Base-by-base conservation (phyloP, 495 filamentous ascomycete species). In the Penicillium alfredii region DNA sequence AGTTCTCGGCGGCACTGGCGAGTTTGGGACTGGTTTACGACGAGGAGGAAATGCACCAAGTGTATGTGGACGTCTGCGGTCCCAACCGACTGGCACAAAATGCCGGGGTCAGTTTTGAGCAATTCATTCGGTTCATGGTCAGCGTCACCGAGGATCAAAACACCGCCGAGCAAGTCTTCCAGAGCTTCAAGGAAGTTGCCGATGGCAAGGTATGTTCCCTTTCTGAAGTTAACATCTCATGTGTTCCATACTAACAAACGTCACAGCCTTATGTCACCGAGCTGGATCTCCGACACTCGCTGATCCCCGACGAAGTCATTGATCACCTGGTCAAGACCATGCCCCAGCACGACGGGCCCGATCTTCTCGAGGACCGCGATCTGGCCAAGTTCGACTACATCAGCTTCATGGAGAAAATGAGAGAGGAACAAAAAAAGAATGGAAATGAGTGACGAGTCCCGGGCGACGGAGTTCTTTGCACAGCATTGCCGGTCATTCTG, bases 61-160 rank as follows among this genome's bases (percentile, higher is more conserved):
- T 88, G 39, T 97, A 93, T 54, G 48, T 78, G 17, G 80, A 82
- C 15, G 88, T 86, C n/a, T 86, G 84, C 39, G 82, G 64, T 4
- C 49, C 55, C 6, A 44, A 41, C 13, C 49, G 63, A 15, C 49
- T 68, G 2, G 40, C 56, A 12, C 64, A 66, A 17, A 65, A 63
- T 38, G 62, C 60, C 14, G 74, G 81, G 41, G 92, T 98, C 33
- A 90, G 84, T 6, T 98, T 98, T 55, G 92, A 98, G 65, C 93
- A 96, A 60, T 98, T 98, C 56, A 98, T 98, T 60, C 76, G 84
- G 14, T 98, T 97, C 66, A 98, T 98, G 92, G 92, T 98, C 6
- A 86, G 88, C 48, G 90, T 94, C 24, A 97, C 93, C 1, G 92
- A 98, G 60, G 92, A 98, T 53, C 92, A 98, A 60, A 95, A 97